Base-by-base conservation (phyloP, 805 yeast species). In the Priceomyces fermenticarens region DNA sequence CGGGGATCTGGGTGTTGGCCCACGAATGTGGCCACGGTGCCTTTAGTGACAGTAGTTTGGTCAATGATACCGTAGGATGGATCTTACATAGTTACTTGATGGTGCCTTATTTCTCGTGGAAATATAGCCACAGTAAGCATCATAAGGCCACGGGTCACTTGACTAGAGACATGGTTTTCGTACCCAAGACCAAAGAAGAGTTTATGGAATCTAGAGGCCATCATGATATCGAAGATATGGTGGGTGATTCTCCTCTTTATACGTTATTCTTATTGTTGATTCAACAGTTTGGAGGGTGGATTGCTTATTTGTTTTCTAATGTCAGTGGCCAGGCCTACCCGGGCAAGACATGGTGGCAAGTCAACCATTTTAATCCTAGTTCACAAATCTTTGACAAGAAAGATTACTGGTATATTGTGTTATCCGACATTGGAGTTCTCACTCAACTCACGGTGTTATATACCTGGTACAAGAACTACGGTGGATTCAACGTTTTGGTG, bases 11-110 rank as follows among this genome's bases (percentile, higher is more conserved):
- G 95, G 84, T 87, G 37, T 58, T 87, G 67, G 93, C 95, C 39
- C 96, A 87, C 64, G 96, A 87, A 65, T 87, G 96, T 72, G 96
- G 96, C 45, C 96, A 87, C 62, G 84, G 80, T 52, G 95, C 95
- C 15, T 88, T 88, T 63, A 74, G 84, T 30, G 86, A 83, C 54
- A 81, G 80, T 57, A 80, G 80, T 30, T 63, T 73, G 67, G 80
- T 85, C 48, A 86, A 88, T 63, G 91, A 88, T 63, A 63, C 78
- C 30, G 84, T 83, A 34, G 96, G 96, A 35, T 87, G 95, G 95
- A 60, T 84, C 30, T 67, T 88, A 47, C 96, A 87, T 68, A 83
- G 91, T 13, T 79, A 77, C 57, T 68, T 85, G 53, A 60, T 85
- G 54, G 96, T 88, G 26, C 96, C 96, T 35, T 87, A 83, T 70